Evolutionary conservation across 1,284 basidiomycete species (phyloP), one percentile per base, ranked within the genome.

Genomic region (Gymnopus androsaceus): DNA sequence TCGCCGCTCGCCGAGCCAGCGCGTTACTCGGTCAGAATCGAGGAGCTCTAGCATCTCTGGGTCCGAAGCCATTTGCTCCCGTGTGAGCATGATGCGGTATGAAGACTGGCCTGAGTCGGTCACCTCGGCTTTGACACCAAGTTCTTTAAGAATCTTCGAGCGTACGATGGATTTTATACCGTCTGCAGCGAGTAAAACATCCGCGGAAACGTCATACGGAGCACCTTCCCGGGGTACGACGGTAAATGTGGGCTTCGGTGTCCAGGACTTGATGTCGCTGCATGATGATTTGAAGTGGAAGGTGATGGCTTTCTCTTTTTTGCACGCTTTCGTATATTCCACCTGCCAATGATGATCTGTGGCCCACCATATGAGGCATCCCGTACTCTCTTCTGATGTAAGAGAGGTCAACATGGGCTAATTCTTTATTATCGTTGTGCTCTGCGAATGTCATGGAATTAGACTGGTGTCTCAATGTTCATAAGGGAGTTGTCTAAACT

Each of bases 11-110:
- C 60, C 64, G 12, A 66, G 62, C 64, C 64, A 66, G 11, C 64
- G 59, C 38, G 58, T 58, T 3, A 56, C 51, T 9, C 45, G 25
- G 31, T 61, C 53, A 4, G 60, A 33, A 11, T 64, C 56, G 8
- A 65, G 12, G 19, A 65, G 55, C 15, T 58, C 50, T 11, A 64
- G 57, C 21, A 64, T 57, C 19, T 63, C 61, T 6, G 63, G 59
- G 30, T 65, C 63, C 36, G 55, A 53, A 0, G 30, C 33, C n/a
- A 65, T 31, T 27, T 65, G 53, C 1, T 62, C 61, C 31, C 63
- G 63, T 11, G 37, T 57, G 25, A 65, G 57, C 63, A 65, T 64
- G 48, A 64, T 63, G 21, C 63, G 61, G 55, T 65, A 65, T 23
- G 64, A 58, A 1, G 64, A 55, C 37, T 64, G 61, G 14, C 63